Evolutionary conservation across 2,329 filamentous ascomycete genomes (phyloP).

Genomic region (Ascochyta fabae): DNA sequence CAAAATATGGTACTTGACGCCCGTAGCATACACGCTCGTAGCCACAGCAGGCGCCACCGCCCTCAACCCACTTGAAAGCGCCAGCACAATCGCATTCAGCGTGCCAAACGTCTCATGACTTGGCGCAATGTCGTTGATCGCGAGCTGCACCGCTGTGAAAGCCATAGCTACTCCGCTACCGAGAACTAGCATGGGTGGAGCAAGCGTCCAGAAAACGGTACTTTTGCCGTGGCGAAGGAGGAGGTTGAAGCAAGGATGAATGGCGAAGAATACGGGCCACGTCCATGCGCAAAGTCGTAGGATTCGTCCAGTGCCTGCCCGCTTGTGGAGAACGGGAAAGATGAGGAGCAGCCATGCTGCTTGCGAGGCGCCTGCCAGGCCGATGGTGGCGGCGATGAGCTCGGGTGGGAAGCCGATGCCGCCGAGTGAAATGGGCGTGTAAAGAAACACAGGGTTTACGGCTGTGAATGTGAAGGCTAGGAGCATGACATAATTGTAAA

Average conservation of each 20-base stretch:
- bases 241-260: slow-evolving; percentile 62
- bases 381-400: slow-evolving; percentile 72
- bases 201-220: slow-evolving; percentile 64
- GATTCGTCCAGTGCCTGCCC: slow-evolving; percentile 70
- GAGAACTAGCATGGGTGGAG: slow-evolving; percentile 55
- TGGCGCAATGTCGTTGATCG: slow-evolving; percentile 76
- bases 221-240: slow-evolving; percentile 59
- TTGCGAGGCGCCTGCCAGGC: slow-evolving; percentile 68
- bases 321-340: slow-evolving; percentile 72
- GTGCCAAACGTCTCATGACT: slow-evolving; percentile 69
- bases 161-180: slow-evolving; percentile 71
- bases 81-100: slow-evolving; percentile 73
- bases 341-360: slow-evolving; percentile 73
- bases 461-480: slow-evolving; percentile 76
- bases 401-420: slow-evolving; percentile 68
- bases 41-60: slow-evolving; percentile 71
- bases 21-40: slow-evolving; percentile 71
- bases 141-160: slow-evolving; percentile 74
- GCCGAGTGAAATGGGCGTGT: slow-evolving; percentile 66
- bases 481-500: slow-evolving; percentile 71
- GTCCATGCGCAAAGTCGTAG: slow-evolving; percentile 62
- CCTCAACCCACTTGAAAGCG: slow-evolving; percentile 65
- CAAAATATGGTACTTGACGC: slow-evolving; percentile 66
- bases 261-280: slow-evolving; percentile 70
- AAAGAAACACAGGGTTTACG: slow-evolving; percentile 72